Conservation (phyloP, 176 grass and related monocot genomes). For the Thinopyrum elongatum region DNA sequence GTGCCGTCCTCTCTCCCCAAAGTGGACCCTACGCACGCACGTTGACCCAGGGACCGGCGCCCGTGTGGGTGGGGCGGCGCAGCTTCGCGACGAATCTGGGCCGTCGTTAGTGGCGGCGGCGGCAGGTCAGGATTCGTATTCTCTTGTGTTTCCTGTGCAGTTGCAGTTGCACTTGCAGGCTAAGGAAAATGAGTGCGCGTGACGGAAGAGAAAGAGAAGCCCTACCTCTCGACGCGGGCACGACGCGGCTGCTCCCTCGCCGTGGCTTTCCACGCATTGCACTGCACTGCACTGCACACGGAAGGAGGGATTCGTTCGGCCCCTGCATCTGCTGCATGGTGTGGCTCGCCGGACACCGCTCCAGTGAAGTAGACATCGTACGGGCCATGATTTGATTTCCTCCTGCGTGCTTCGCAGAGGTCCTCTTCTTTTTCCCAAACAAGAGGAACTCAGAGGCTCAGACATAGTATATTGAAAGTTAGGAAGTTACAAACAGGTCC, state of each 20-base stretch:
- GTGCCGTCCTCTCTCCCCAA: background rate
- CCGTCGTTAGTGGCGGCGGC: slow-evolving; percentile 1
- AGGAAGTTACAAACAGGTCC: too few species aligned
- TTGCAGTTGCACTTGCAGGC: background rate
- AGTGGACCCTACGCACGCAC: background rate
- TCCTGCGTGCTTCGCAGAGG: too few species aligned
- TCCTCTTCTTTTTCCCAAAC: too few species aligned
- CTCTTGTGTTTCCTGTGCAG: background rate
- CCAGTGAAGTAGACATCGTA: too few species aligned
- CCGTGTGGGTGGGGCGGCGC: background rate
- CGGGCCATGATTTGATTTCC: too few species aligned
- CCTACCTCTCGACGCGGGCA: slow-evolving; percentile 7
- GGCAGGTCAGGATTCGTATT: background rate
- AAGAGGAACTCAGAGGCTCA: too few species aligned
- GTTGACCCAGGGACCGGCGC: background rate
- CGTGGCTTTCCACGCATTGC: background rate
- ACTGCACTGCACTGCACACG: background rate
- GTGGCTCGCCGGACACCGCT: background rate
- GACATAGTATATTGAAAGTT: too few species aligned
- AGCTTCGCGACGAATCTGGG: background rate
- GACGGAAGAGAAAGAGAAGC: background rate
- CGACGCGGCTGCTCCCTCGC: slow-evolving; percentile 5
- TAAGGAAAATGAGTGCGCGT: background rate
- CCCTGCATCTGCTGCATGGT: too few species aligned
- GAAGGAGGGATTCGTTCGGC: background rate